Conservation (phyloP, 495 filamentous ascomycete genomes). For the Recurvomyces mirabilis region DNA sequence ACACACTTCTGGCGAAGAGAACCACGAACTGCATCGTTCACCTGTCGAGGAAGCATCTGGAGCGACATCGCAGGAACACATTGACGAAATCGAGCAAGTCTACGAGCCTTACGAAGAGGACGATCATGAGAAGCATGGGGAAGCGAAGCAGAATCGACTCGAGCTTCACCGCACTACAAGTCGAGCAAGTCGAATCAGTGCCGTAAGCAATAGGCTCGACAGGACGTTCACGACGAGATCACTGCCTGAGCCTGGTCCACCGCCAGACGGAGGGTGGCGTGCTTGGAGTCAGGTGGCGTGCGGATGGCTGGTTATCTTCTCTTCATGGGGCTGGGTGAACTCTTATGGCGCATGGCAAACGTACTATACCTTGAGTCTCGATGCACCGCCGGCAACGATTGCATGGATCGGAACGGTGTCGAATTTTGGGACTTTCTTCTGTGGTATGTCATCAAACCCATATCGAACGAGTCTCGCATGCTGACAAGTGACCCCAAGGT, state of each 20-base stretch:
- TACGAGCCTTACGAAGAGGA: too few relatives aligned
- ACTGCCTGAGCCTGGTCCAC: constrained; percentile 41
- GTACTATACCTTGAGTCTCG: constrained; percentile 50
- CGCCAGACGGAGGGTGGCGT: constrained; percentile 49
- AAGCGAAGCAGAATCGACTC: too few relatives aligned
- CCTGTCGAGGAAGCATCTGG: too few relatives aligned
- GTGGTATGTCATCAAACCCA: too few relatives aligned
- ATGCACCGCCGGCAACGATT: constrained; percentile 35
- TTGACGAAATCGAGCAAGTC: too few relatives aligned
- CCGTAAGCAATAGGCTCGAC: too few relatives aligned
- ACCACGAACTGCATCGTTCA: too few relatives aligned
- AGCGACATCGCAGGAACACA: too few relatives aligned
- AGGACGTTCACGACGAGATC: constrained; percentile 13
- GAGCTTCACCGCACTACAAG: constrained; percentile 10
- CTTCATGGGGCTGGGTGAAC: constrained; percentile 66
- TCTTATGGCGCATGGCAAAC: constrained; percentile 72
- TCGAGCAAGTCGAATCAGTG: constrained; percentile 11
- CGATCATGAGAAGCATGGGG: too few relatives aligned
- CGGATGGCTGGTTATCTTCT: constrained; percentile 56
- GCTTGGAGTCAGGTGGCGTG: constrained; percentile 61
- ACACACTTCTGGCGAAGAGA: too few relatives aligned
- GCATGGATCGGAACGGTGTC: constrained; percentile 50
- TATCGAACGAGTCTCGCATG: too few relatives aligned
- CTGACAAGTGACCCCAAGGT: too few relatives aligned
- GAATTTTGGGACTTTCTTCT: constrained; percentile 43